Evolutionary conservation across 2,329 filamentous ascomycete species (phyloP), one percentile per base, ranked within the genome.

Genomic region (Byssothecium circinans): DNA sequence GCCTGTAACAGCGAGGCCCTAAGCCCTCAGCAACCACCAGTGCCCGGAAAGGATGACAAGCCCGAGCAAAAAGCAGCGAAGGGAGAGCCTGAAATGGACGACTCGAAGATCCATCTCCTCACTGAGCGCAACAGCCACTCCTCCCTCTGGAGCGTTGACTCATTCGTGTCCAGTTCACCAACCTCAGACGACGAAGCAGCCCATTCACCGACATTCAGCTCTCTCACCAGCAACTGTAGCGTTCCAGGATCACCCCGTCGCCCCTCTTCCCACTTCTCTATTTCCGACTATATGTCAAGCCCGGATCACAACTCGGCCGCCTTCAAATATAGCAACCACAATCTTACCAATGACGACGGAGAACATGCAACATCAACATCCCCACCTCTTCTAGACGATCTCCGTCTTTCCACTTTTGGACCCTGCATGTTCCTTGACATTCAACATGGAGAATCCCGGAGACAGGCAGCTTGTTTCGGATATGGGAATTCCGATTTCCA

Each of bases 191-290:
- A 62, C 14, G 61, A 63, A 8, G 53, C 47, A 1, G 41, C 60
- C 7, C 39, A 61, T 29, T 71, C 68, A 8, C 65, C 67, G 2
- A 65, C 63, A 6, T 67, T 68, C 45, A 68, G 65, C 50, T 65
- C 62, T 7, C 41, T 64, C 7, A 64, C 66, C 7, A 69, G 62
- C 49, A 57, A 57, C n/a, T 64, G 57, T 22, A 63, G 65, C 38
- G 62, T 63, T 8, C 29, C 45, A 2, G 58, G 46, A 1, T 63
- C 64, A 0, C 60, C 65, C 0, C 43, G 57, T 30, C 51, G 54
- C 4, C 51, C 62, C 4, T 61, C 57, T 2, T 47, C 52, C 4
- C 56, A 45, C 44, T 65, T 59, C 44, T 59, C 59, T 18, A 37
- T 43, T 23, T 39, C n/a, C n/a, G n/a, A n/a, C n/a, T n/a, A n/a